A percentile compares a stretch with the other conserved stretches of the same genome.
phyloP scores from a whole-genome alignment of 2,329 filamentous ascomycete species.

The Penicillium sp. region DNA sequence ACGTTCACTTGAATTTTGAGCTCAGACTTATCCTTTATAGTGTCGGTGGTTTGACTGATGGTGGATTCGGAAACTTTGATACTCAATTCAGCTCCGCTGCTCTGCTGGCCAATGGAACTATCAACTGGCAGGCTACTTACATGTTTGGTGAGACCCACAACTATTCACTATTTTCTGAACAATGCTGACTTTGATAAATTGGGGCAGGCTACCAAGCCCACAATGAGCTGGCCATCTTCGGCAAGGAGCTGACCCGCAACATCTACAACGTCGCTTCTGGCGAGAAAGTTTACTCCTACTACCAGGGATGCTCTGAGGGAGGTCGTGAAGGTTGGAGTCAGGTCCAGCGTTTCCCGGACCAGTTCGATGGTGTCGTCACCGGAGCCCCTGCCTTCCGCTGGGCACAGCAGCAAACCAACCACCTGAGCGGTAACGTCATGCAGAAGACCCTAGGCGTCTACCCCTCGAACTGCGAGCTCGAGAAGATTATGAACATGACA shows the following conservation, averaged over 20 bases:
- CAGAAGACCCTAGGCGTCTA: conserved; percentile 41
- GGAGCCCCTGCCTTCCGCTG: conserved; percentile 48
- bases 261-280: conserved; percentile 33
- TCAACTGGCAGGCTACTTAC: conserved; percentile 53
- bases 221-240: conserved; percentile 49
- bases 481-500: conserved; percentile 54
- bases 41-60: conserved; percentile 51
- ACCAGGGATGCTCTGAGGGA: conserved; percentile 55
- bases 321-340: conserved; percentile 50
- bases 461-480: conserved; percentile 47
- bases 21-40: conserved; percentile 21
- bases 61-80: conserved; percentile 52
- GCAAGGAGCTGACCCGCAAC: conserved; percentile 44
- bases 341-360: conserved; percentile 49
- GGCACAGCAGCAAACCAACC: conserved; percentile 43
- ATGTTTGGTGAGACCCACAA: conserved; percentile 42
- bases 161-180: neutral
- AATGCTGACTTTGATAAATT: neutral
- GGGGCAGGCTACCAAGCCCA: conserved; percentile 45
- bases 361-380: conserved; percentile 46
- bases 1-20: neutral
- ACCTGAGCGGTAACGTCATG: conserved; percentile 38
- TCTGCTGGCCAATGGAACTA: conserved; percentile 42
- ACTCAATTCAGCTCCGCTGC: conserved; percentile 40
- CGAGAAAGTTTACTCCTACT: conserved; percentile 43